Percentiles rank a stretch among this genome's conserved stretches.
Conservation (phyloP, 1,139 yeast species). For the Hemisphaericaspora lyxosophila region DNA sequence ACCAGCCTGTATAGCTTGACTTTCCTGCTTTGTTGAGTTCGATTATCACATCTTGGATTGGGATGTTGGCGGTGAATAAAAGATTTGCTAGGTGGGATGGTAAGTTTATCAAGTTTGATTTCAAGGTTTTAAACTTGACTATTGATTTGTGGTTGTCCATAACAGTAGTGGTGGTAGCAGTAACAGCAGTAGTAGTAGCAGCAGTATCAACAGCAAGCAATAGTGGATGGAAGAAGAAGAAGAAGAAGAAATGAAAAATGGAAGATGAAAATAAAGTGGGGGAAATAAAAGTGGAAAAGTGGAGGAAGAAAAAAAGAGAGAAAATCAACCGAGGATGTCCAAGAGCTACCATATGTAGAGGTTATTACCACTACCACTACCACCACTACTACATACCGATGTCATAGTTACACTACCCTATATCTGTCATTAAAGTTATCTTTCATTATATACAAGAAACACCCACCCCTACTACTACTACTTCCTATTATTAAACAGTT, state of each 20-base stretch:
- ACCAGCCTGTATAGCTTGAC: conserved; percentile 70
- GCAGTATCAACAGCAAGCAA: background rate
- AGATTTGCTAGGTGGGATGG: conserved; percentile 52
- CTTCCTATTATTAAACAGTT: conserved; percentile 19
- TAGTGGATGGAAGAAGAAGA: background rate
- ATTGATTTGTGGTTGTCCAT: conserved; percentile 43
- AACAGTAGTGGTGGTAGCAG: conserved; percentile 8
- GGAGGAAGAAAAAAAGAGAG: background rate
- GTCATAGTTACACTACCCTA: background rate
- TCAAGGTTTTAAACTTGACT: conserved; percentile 32
- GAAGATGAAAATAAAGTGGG: background rate
- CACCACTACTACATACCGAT: background rate
- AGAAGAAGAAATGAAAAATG: background rate
- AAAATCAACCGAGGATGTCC: background rate
- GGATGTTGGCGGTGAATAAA: conserved; percentile 54
- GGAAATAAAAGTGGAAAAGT: background rate
- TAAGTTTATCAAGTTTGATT: conserved; percentile 58
- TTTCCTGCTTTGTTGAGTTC: conserved; percentile 28
- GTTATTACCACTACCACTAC: too few relatives aligned
- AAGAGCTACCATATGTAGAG: too few relatives aligned
- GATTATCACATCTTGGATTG: conserved; percentile 61
- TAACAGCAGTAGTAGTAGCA: too few relatives aligned
- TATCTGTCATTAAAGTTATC: conserved; percentile 1
- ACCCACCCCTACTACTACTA: conserved; percentile 13
- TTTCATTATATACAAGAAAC: conserved; percentile 9